Conservation (phyloP, 352 stramenopile genomes). For the Phytophthora pluvialis region DNA sequence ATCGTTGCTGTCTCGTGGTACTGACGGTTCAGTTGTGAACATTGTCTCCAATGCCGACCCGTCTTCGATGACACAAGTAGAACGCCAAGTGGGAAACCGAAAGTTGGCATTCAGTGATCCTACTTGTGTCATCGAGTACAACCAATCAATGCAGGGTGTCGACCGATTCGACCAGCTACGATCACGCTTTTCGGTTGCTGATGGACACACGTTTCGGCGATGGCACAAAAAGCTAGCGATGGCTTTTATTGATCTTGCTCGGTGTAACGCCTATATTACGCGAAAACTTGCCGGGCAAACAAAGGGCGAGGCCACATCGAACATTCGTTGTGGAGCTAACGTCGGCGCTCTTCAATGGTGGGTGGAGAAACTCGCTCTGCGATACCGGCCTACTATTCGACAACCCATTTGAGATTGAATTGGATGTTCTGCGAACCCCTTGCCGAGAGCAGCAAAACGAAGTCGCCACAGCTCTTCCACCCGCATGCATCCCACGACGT, state of each 20-base stretch:
- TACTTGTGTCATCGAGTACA: constrained; percentile 34
- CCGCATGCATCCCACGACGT: not conserved
- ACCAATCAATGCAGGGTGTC: constrained; percentile 40
- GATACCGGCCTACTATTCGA: no score
- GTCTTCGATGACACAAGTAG: not conserved
- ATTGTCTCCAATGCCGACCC: constrained; percentile 14
- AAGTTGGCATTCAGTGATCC: constrained; percentile 16
- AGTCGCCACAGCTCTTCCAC: not conserved
- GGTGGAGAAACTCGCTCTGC: no score
- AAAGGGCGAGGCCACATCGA: not conserved
- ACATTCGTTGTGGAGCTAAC: constrained; percentile 6
- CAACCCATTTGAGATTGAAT: no score
- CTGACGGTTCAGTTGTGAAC: not conserved
- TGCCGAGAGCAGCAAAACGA: no score
- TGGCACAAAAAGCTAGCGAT: constrained; percentile 38
- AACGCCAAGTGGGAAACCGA: not conserved
- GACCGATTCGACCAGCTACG: constrained; percentile 42
- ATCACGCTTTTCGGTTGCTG: constrained; percentile 29
- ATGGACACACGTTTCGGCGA: constrained; percentile 30
- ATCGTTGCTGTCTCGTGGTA: constrained; percentile 7
- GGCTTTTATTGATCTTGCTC: constrained; percentile 13
- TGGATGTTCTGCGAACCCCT: no score
- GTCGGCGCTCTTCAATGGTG: no score
- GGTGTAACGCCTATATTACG: constrained; percentile 15
- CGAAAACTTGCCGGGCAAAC: not conserved